Conservation (phyloP, 2,329 filamentous ascomycete species). For the Ambrosiella xylebori region DNA sequence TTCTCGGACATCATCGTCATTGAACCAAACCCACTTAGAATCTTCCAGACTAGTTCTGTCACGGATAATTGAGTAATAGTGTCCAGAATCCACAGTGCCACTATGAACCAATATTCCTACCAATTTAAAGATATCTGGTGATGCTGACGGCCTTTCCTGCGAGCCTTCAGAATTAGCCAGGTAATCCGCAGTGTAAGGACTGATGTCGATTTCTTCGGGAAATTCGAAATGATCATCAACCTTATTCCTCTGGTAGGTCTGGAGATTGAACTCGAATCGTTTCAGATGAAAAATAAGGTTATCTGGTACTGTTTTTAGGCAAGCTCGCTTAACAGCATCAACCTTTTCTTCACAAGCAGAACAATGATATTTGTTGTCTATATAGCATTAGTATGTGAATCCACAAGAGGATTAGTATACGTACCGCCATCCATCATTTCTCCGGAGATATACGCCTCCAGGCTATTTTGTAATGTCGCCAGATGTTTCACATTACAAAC, state of each 20-base stretch:
- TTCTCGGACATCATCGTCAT: slow-evolving; percentile 63
- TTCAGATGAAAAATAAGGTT: slow-evolving; percentile 93
- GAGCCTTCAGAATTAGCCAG: slow-evolving; percentile 42
- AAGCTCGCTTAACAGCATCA: slow-evolving; percentile 84
- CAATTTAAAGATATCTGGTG: slow-evolving; percentile 69
- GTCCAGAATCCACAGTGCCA: slow-evolving; percentile 81
- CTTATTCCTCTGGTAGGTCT: slow-evolving; percentile 66
- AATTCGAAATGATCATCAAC: slow-evolving; percentile 94
- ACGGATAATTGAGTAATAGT: slow-evolving; percentile 93
- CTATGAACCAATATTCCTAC: slow-evolving; percentile 91
- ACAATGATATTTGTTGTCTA: slow-evolving; percentile 96
- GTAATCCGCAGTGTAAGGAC: slow-evolving; percentile 74
- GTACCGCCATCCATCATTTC: slow-evolving; percentile 83
- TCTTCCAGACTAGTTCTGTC: slow-evolving; percentile 44
- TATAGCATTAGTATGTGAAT: background rate
- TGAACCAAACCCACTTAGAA: slow-evolving; percentile 73
- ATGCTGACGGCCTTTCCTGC: no score
- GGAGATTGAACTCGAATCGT: slow-evolving; percentile 65
- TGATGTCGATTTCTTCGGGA: slow-evolving; percentile 67
- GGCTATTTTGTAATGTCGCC: slow-evolving; percentile 61
- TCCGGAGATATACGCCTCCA: slow-evolving; percentile 88
- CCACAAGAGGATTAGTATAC: slow-evolving; percentile 15
- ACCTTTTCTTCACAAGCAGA: slow-evolving; percentile 77
- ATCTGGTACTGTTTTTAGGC: slow-evolving; percentile 80
- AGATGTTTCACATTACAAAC: slow-evolving; percentile 96